These are phyloP conservation scores for Neohortaea acidophila DNA, from an alignment of 495 filamentous ascomycete species.

Conservation along the genomic window DNA sequence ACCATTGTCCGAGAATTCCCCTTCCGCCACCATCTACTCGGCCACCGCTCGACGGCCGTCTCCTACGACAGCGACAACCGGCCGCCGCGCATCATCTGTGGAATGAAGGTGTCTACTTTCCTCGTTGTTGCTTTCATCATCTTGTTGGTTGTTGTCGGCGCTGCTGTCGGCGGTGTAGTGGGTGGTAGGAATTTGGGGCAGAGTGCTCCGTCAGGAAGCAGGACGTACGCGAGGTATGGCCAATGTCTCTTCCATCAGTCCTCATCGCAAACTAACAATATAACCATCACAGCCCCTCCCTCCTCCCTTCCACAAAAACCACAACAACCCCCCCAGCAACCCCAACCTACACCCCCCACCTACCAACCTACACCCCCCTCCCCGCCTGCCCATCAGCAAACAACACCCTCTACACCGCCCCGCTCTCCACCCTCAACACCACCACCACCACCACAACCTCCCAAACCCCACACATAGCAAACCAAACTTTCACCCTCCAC, in stretches of 20 bases:
- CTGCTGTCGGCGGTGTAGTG: slow-evolving; percentile 16
- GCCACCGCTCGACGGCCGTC: slow-evolving; percentile 9
- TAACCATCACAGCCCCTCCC: not conserved
- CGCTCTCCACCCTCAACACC: slow-evolving; percentile 1
- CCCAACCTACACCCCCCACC: slow-evolving; percentile 14
- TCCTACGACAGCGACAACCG: slow-evolving; percentile 12
- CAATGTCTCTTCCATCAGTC: not conserved
- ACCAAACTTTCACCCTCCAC: slow-evolving; percentile 9
- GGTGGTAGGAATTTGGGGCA: slow-evolving; percentile 11
- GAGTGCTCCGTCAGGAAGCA: not conserved
- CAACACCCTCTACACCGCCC: slow-evolving; percentile 10
- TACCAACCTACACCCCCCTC: slow-evolving; percentile 15
- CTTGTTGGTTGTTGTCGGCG: slow-evolving; percentile 10
- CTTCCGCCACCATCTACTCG: slow-evolving; percentile 6
- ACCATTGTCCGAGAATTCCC: slow-evolving; percentile 12
- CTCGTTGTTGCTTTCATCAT: slow-evolving; percentile 13
- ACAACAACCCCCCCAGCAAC: slow-evolving; percentile 8
- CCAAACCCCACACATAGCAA: slow-evolving; percentile 1
- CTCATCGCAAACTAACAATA: not conserved
- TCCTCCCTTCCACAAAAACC: not conserved
- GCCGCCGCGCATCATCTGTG: slow-evolving; percentile 17
- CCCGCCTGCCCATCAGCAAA: slow-evolving; percentile 5
- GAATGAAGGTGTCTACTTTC: slow-evolving; percentile 18
- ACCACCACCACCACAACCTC: not conserved
- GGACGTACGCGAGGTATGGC: not conserved